phyloP scores from a whole-genome alignment of 2,329 filamentous ascomycete genomes.

The Hypoxylon sp. region DNA sequence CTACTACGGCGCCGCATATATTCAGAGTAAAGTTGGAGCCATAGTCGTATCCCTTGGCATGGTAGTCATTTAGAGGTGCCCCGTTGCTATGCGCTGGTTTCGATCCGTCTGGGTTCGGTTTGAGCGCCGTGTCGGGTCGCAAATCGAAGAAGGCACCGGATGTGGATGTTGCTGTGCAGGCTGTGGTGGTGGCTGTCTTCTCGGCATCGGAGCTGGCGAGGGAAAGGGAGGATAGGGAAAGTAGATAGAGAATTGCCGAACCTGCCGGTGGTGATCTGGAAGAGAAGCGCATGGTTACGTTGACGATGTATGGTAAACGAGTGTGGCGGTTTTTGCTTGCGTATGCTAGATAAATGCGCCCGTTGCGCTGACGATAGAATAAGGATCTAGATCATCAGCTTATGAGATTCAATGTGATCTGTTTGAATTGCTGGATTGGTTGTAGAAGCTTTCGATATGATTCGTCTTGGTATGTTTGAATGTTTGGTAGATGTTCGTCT shows the following conservation, averaged over 20 bases:
- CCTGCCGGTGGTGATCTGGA: slow-evolving; percentile 36
- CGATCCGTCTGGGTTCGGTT: slow-evolving; percentile 51
- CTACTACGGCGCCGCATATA: slow-evolving; percentile 79
- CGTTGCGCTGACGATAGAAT: slow-evolving; percentile 21
- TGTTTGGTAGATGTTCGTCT: too few relatives aligned
- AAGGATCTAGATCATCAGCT: slow-evolving; percentile 14
- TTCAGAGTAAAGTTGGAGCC: slow-evolving; percentile 85
- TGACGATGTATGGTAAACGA: slow-evolving; percentile 13
- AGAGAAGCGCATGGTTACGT: slow-evolving; percentile 41
- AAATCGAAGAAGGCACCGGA: slow-evolving; percentile 68
- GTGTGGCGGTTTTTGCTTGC: background rate
- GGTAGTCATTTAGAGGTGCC: slow-evolving; percentile 60
- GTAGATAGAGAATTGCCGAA: slow-evolving; percentile 48
- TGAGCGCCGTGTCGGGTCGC: slow-evolving; percentile 61
- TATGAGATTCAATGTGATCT: slow-evolving; percentile 5
- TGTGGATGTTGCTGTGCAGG: slow-evolving; percentile 65
- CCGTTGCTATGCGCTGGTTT: slow-evolving; percentile 53
- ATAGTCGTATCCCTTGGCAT: slow-evolving; percentile 78
- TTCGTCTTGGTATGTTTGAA: too few relatives aligned
- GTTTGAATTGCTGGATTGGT: too few relatives aligned
- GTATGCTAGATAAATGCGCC: slow-evolving; percentile 28
- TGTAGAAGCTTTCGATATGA: too few relatives aligned
- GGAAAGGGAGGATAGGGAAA: slow-evolving; percentile 46
- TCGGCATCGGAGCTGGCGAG: slow-evolving; percentile 49
- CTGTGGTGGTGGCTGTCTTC: slow-evolving; percentile 53